These are phyloP conservation scores for Candida argentea DNA, from an alignment of 805 yeast genomes.

Conservation along the genomic window DNA sequence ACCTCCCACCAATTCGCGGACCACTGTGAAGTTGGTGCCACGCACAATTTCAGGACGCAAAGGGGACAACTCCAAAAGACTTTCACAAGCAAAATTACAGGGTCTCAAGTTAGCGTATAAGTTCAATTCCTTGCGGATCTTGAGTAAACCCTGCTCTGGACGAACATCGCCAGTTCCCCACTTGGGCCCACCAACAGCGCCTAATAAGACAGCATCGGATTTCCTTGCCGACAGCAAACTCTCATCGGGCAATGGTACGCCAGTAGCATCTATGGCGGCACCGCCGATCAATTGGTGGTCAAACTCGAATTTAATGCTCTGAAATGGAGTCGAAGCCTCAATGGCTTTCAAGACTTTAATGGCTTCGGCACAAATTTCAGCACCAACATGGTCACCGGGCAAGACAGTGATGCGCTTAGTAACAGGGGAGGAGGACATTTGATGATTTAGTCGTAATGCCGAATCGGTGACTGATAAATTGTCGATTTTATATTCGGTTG, in stretches of 20 bases:
- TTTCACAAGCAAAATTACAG: conserved; percentile 83
- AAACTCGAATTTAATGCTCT: conserved; percentile 55
- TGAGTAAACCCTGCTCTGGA: conserved; percentile 93
- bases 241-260: conserved; percentile 80
- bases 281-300: conserved; percentile 90
- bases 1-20: conserved; percentile 96
- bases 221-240: conserved; percentile 73
- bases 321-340: conserved; percentile 34
- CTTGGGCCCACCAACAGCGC: conserved; percentile 99
- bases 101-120: conserved; percentile 96
- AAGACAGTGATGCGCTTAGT: conserved; percentile 74
- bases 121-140: conserved; percentile 89
- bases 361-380: conserved; percentile 84
- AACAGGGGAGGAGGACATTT: too few species aligned
- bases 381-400: conserved; percentile 97
- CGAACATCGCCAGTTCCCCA: conserved; percentile 97
- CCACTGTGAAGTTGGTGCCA: conserved; percentile 89
- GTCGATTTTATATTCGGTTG: neutral
- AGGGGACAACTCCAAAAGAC: conserved; percentile 79
- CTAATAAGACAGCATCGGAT: conserved; percentile 91
- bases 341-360: conserved; percentile 83
- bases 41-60: conserved; percentile 72
- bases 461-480: neutral
- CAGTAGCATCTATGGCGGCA: conserved; percentile 96
- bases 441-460: too few species aligned